These are phyloP conservation scores for Fusarium bulbicola DNA, from an alignment of 2,329 filamentous ascomycete genomes.

Conservation along the genomic window DNA sequence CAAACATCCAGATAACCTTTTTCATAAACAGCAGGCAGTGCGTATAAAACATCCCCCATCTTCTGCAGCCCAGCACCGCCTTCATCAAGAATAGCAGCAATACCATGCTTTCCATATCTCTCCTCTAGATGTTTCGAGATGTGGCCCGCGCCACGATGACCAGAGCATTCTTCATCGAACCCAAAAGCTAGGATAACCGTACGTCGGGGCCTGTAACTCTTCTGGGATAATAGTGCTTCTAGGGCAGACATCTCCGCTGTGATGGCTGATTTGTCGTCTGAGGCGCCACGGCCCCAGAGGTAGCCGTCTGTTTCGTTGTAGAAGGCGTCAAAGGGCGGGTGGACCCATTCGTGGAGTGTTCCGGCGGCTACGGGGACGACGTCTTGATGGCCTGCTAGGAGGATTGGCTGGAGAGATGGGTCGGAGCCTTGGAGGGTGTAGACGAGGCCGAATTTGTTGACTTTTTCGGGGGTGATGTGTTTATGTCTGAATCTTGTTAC, in stretches of 20 bases:
- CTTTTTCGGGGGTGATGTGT: constrained; percentile 55
- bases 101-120: constrained; percentile 62
- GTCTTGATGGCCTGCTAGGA: constrained; percentile 53
- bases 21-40: constrained; percentile 66
- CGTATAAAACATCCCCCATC: constrained; percentile 57
- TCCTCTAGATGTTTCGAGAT: constrained; percentile 60
- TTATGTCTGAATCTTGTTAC: constrained; percentile 45
- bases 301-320: constrained; percentile 47
- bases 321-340: constrained; percentile 51
- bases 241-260: constrained; percentile 47
- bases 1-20: constrained; percentile 69
- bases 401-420: constrained; percentile 51
- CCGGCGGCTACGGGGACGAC: constrained; percentile 55
- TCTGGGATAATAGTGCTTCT: constrained; percentile 60
- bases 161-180: constrained; percentile 70
- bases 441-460: constrained; percentile 69
- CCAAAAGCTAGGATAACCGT: constrained; percentile 68
- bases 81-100: constrained; percentile 70
- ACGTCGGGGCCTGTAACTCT: constrained; percentile 59
- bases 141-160: constrained; percentile 61
- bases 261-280: constrained; percentile 52
- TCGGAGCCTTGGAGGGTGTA: constrained; percentile 67
- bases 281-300: constrained; percentile 52
- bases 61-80: constrained; percentile 65
- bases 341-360: constrained; percentile 45